Evolutionary conservation across 2,329 filamentous ascomycete species (phyloP).

Genomic region (Huntiella savannae): DNA sequence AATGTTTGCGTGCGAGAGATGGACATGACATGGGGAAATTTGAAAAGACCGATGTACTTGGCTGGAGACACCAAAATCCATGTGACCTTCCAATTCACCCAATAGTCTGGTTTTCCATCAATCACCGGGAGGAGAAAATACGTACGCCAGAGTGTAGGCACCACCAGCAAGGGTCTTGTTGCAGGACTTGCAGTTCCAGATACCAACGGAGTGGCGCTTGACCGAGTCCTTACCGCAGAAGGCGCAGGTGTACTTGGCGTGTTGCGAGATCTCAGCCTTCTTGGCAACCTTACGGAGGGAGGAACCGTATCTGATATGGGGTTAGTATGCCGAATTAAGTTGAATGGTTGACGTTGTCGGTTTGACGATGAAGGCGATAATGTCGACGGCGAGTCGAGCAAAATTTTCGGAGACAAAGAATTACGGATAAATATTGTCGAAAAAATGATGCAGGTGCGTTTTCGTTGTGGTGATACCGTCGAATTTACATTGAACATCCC

Average conservation of each 20-base stretch:
- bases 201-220: conserved; percentile 77
- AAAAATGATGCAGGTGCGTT: not conserved
- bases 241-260: conserved; percentile 91
- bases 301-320: conserved; percentile 68
- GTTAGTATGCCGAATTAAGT: conserved; percentile 12
- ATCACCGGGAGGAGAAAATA: conserved; percentile 19
- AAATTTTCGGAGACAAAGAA: not conserved
- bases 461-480: too few species aligned
- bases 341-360: not conserved
- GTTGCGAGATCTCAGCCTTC: conserved; percentile 99
- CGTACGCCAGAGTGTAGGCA: conserved; percentile 93
- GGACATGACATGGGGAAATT: not conserved
- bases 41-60: not conserved
- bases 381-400: not conserved
- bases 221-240: conserved; percentile 97
- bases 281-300: conserved; percentile 91
- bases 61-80: too few species aligned
- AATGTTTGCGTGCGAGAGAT: not conserved
- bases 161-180: conserved; percentile 66
- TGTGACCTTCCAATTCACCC: too few species aligned
- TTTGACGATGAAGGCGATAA: not conserved
- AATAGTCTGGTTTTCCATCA: not conserved
- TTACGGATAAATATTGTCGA: not conserved
- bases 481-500: too few species aligned
- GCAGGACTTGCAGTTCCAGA: conserved; percentile 95